A percentile compares a stretch with the other conserved stretches of the same genome.
These are phyloP conservation scores for Cyclocybe cylindracea DNA, from an alignment of 768 basidiomycete species.

Conservation along the genomic window DNA sequence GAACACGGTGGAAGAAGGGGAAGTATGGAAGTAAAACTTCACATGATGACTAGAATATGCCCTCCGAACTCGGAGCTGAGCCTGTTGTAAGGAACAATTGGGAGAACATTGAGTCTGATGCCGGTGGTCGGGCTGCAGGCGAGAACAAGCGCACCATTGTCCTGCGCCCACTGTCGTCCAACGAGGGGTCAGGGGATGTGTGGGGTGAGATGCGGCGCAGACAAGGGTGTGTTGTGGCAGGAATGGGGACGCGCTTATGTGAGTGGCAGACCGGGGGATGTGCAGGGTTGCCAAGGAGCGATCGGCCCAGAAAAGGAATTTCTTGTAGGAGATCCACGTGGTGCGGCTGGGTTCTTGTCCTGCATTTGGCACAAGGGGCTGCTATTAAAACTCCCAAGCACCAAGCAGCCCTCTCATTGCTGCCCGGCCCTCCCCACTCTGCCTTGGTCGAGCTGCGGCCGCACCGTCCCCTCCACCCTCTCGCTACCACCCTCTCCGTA, in stretches of 20 bases:
- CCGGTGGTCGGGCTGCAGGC: too few relatives aligned
- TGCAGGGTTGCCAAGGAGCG: constrained; percentile 12
- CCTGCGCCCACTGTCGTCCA: too few relatives aligned
- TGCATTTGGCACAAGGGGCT: constrained; percentile 24
- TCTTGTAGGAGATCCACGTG: constrained; percentile 31
- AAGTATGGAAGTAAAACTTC: too few relatives aligned
- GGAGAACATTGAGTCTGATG: too few relatives aligned
- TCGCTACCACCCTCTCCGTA: constrained; percentile 8
- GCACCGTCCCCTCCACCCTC: constrained; percentile 7
- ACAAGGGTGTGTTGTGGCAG: neutral
- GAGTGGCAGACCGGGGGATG: too few relatives aligned
- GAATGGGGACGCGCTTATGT: neutral
- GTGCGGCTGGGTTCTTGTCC: constrained; percentile 25
- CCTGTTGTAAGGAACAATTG: too few relatives aligned
- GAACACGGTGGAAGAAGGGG: too few relatives aligned
- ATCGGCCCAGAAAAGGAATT: constrained; percentile 27
- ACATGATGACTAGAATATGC: too few relatives aligned
- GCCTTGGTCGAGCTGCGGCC: constrained; percentile 6
- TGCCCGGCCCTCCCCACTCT: constrained; percentile 12
- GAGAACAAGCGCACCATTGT: too few relatives aligned
- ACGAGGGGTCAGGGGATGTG: too few relatives aligned
- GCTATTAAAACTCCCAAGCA: constrained; percentile 23
- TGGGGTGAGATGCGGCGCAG: too few relatives aligned
- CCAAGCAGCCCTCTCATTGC: constrained; percentile 8
- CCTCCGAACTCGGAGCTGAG: too few relatives aligned